Conservation (phyloP, 2,329 filamentous ascomycete genomes). For the Fusarium acutatum region DNA sequence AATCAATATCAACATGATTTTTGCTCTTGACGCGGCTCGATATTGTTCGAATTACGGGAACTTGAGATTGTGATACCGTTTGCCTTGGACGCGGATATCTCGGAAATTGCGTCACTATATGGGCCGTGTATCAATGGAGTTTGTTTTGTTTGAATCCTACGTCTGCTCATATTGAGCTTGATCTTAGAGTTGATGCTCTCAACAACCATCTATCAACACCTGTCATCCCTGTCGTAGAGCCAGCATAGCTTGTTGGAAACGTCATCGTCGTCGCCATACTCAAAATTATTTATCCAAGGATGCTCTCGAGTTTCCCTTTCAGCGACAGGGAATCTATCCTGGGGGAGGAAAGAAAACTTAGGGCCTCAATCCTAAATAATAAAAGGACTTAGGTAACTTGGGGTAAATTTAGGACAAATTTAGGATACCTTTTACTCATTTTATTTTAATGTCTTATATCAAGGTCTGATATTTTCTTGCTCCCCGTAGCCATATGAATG, state of each 20-base stretch:
- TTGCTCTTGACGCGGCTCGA: neutral
- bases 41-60: neutral
- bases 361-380: neutral
- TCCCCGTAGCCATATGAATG: neutral
- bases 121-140: neutral
- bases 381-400: neutral
- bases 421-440: neutral
- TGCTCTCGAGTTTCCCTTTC: neutral
- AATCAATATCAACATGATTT: conserved; percentile 1
- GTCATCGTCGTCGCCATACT: neutral
- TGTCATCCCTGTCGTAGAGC: neutral
- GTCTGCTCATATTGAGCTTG: neutral
- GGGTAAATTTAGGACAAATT: neutral
- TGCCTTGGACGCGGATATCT: neutral
- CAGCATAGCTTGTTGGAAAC: neutral
- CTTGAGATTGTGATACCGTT: neutral
- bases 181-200: neutral
- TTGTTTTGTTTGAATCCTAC: neutral
- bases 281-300: neutral
- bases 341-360: neutral
- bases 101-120: neutral
- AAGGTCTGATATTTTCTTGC: neutral
- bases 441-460: neutral
- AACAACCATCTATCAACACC: neutral
- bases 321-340: neutral